Conservation (phyloP, 352 stramenopile species). For the Hyphochytrium catenoides region DNA sequence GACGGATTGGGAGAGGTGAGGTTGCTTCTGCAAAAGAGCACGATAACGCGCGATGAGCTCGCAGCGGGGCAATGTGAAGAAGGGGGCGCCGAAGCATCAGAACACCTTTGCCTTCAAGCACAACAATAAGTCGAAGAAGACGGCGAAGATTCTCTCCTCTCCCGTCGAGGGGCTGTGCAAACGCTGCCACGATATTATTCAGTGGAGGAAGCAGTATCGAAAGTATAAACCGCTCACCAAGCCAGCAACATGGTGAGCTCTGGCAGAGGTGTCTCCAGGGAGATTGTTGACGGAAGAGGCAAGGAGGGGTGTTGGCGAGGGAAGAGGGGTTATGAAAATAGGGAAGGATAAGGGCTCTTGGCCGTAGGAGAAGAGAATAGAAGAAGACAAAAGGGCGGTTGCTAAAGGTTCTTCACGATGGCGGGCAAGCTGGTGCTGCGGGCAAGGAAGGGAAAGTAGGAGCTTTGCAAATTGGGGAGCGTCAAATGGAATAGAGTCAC, state of each 20-base stretch:
- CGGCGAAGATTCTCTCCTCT: slow-evolving; percentile 65
- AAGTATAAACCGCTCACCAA: slow-evolving; percentile 93
- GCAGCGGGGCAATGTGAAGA: slow-evolving; percentile 53
- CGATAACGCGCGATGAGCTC: slow-evolving; percentile 51
- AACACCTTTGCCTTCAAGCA: slow-evolving; percentile 94
- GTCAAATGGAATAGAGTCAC: too few species aligned
- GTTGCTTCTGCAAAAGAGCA: too few species aligned
- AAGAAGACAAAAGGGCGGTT: not conserved
- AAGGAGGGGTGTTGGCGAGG: not conserved
- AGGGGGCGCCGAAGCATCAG: slow-evolving; percentile 77
- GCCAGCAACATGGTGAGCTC: slow-evolving; percentile 58
- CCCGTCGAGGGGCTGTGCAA: slow-evolving; percentile 77
- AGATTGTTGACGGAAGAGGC: not conserved
- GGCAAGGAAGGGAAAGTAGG: too few species aligned
- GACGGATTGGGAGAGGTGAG: too few species aligned
- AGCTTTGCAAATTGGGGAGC: too few species aligned
- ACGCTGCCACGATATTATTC: slow-evolving; percentile 83
- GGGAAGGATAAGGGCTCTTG: too few species aligned
- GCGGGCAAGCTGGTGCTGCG: too few species aligned
- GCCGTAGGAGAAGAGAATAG: slow-evolving; percentile 1
- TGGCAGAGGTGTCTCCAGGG: not conserved
- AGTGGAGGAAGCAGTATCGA: slow-evolving; percentile 96
- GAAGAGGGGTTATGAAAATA: not conserved
- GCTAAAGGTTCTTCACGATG: too few species aligned
- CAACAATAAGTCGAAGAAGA: slow-evolving; percentile 96